phyloP scores from a whole-genome alignment of 176 grass and related monocot genomes.

The Elymus sibiricus region DNA sequence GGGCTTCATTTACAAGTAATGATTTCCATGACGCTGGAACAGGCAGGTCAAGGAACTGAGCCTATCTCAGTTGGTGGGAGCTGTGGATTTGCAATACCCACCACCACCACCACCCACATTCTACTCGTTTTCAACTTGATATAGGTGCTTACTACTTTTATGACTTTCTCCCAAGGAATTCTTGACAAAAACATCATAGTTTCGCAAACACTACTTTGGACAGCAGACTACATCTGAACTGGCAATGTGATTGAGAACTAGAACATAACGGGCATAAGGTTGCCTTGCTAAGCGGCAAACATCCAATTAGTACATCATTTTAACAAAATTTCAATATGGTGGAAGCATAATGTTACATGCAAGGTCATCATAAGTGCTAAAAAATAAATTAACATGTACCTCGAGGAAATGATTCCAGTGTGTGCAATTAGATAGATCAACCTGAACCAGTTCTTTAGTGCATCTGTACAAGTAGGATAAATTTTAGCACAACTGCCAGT shows the following conservation, averaged over 20 bases:
- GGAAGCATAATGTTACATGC: neutral
- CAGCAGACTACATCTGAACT: neutral
- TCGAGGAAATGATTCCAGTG: constrained; percentile 78
- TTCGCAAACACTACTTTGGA: neutral
- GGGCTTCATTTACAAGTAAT: too few relatives aligned
- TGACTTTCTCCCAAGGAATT: neutral
- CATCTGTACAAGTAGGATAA: constrained; percentile 27
- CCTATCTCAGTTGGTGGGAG: neutral
- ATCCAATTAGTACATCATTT: neutral
- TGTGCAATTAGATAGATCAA: constrained; percentile 58
- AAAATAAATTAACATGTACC: constrained; percentile 32
- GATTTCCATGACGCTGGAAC: too few relatives aligned
- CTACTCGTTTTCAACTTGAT: neutral
- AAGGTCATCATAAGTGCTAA: constrained; percentile 1
- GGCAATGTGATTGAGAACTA: neutral
- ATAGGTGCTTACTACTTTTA: neutral
- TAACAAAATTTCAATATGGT: neutral
- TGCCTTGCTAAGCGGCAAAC: neutral
- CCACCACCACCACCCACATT: neutral
- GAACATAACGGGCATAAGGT: neutral
- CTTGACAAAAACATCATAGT: neutral
- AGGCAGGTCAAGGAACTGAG: too few relatives aligned
- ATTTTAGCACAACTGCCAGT: constrained; percentile 3
- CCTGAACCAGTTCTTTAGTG: constrained; percentile 60
- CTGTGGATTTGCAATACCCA: neutral